Conservation (phyloP, 2,329 filamentous ascomycete genomes). For the Aspergillus fumigatiaffinis region DNA sequence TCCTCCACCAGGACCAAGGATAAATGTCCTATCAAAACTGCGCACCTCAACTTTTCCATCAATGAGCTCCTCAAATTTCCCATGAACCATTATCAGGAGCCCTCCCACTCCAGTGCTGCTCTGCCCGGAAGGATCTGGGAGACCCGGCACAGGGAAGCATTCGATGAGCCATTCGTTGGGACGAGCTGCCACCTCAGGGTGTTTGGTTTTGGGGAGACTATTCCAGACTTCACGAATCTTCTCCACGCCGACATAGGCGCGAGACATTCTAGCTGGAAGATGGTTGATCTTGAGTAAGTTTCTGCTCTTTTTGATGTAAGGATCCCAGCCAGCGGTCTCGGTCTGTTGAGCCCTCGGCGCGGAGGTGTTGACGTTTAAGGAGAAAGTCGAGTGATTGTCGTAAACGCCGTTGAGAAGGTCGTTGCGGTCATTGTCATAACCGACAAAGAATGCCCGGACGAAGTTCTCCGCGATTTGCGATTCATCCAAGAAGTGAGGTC, state of each 20-base stretch:
- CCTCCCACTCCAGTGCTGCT: constrained; percentile 67
- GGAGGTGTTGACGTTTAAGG: constrained; percentile 66
- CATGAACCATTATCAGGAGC: constrained; percentile 73
- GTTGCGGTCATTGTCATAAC: constrained; percentile 69
- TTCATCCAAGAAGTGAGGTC: constrained; percentile 70
- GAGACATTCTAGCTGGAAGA: constrained; percentile 57
- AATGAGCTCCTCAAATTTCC: constrained; percentile 74
- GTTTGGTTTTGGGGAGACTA: constrained; percentile 66
- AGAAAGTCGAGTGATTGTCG: constrained; percentile 71
- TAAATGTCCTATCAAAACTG: constrained; percentile 77
- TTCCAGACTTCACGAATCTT: constrained; percentile 67
- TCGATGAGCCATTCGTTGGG: constrained; percentile 76
- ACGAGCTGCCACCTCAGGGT: constrained; percentile 66
- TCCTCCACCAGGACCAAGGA: constrained; percentile 70
- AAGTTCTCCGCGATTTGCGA: constrained; percentile 72
- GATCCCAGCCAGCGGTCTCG: constrained; percentile 55
- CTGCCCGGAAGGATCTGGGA: constrained; percentile 65
- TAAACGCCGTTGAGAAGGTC: constrained; percentile 65
- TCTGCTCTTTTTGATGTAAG: constrained; percentile 72
- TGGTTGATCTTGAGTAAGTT: constrained; percentile 70
- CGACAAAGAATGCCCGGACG: constrained; percentile 66
- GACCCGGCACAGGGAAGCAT: constrained; percentile 67
- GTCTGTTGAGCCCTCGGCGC: constrained; percentile 52
- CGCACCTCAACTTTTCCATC: constrained; percentile 59
- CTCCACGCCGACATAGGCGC: constrained; percentile 61